A percentile compares a stretch with the other conserved stretches of the same genome.
Conservation (phyloP, 345 rosid species). For the Punica granatum region DNA sequence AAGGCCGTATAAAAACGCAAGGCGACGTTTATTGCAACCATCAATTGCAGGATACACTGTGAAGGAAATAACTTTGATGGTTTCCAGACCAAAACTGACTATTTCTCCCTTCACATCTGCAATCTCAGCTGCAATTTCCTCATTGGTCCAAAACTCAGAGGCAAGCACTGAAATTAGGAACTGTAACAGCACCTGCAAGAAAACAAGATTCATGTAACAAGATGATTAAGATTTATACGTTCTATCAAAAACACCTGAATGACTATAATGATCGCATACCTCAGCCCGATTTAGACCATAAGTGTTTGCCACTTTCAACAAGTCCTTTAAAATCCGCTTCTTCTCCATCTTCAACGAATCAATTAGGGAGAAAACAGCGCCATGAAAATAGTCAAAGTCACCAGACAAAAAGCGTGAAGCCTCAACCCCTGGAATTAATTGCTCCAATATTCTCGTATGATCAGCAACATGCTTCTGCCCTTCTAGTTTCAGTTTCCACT, state of each 20-base stretch:
- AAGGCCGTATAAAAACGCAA: constrained; percentile 64
- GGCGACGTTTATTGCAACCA: constrained; percentile 75
- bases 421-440: constrained; percentile 81
- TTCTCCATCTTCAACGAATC: constrained; percentile 69
- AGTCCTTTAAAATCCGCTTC: constrained; percentile 60
- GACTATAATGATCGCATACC: constrained; percentile 32
- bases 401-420: constrained; percentile 75
- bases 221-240: background rate
- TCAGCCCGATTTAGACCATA: constrained; percentile 54
- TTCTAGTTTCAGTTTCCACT: constrained; percentile 92
- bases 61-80: constrained; percentile 47
- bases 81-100: constrained; percentile 47
- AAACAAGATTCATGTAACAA: background rate
- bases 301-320: constrained; percentile 51
- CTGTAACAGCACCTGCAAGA: constrained; percentile 51
- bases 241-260: background rate
- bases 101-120: constrained; percentile 57
- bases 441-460: constrained; percentile 70
- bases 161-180: constrained; percentile 57
- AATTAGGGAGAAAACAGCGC: constrained; percentile 45
- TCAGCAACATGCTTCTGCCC: constrained; percentile 69
- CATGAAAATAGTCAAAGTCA: constrained; percentile 53
- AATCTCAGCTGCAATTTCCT: constrained; percentile 68
- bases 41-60: constrained; percentile 72
- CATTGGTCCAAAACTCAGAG: constrained; percentile 77